Conservation (phyloP, 1,284 basidiomycete species). For the Athelia psychrophila region DNA sequence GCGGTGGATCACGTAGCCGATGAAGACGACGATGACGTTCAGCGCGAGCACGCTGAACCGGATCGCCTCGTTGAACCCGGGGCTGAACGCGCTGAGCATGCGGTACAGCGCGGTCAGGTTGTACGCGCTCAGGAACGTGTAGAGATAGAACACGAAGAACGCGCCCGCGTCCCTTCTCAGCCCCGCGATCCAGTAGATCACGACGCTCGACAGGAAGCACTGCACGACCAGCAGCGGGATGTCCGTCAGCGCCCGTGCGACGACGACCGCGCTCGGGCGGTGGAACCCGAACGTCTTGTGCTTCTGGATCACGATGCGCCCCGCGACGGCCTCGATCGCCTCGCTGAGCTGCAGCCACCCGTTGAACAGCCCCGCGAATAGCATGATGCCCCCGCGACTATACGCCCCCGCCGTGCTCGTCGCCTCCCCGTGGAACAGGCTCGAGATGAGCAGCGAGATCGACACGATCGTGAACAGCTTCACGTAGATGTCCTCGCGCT, state of each 20-base stretch:
- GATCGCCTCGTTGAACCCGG: not conserved
- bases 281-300: slow-evolving; percentile 1
- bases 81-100: not conserved
- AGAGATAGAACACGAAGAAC: not conserved
- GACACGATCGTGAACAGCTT: not conserved
- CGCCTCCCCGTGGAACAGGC: not conserved
- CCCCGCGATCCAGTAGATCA: not conserved
- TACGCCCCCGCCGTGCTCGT: not conserved
- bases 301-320: not conserved
- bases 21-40: slow-evolving; percentile 1
- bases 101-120: not conserved
- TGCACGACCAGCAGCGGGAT: not conserved
- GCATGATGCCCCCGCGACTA: not conserved
- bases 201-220: not conserved
- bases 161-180: not conserved
- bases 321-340: not conserved
- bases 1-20: not conserved
- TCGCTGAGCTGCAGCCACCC: slow-evolving; percentile 1
- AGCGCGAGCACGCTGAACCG: not conserved
- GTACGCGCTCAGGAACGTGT: slow-evolving; percentile 1
- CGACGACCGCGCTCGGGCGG: not conserved
- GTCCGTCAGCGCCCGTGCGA: not conserved
- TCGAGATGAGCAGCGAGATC: not conserved
- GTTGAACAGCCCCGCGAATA: not conserved
- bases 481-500: not conserved